These are phyloP conservation scores for Vicia villosa DNA, from an alignment of 306 rosid genomes.

Conservation along the genomic window DNA sequence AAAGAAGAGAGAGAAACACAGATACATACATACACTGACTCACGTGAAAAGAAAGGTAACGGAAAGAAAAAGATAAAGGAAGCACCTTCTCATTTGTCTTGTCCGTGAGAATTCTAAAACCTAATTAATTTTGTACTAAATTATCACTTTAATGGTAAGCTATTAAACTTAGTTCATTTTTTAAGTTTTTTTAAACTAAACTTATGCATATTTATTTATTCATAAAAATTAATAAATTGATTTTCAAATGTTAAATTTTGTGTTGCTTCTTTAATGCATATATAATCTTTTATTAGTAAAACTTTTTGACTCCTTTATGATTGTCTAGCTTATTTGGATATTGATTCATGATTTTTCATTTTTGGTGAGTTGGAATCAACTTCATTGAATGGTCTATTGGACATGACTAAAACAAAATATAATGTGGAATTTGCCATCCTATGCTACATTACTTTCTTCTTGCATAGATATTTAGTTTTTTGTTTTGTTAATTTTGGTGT, in stretches of 20 bases:
- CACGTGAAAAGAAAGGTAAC: constrained; percentile 37
- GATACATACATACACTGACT: neutral
- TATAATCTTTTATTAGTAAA: too few species aligned
- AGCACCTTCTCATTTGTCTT: constrained; percentile 30
- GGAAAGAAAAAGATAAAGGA: constrained; percentile 31
- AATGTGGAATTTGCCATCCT: neutral
- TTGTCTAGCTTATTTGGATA: neutral
- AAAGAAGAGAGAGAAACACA: neutral
- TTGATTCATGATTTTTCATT: neutral
- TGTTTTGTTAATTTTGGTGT: too few species aligned
- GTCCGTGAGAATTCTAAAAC: constrained; percentile 25
- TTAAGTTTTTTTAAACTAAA: too few species aligned
- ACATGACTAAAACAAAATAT: neutral
- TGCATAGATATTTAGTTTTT: too few species aligned
- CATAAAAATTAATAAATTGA: too few species aligned
- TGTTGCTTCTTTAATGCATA: too few species aligned
- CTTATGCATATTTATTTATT: too few species aligned
- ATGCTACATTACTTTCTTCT: too few species aligned
- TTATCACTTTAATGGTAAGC: too few species aligned
- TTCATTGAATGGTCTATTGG: neutral
- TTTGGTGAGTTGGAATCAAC: neutral
- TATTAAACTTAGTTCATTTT: too few species aligned
- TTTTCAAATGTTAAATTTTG: too few species aligned
- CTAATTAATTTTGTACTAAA: neutral
- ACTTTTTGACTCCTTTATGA: neutral